Percentiles rank a stretch among this genome's conserved stretches.
phyloP scores from a whole-genome alignment of 148 eudicot genomes.

The Selenicereus undatus region DNA sequence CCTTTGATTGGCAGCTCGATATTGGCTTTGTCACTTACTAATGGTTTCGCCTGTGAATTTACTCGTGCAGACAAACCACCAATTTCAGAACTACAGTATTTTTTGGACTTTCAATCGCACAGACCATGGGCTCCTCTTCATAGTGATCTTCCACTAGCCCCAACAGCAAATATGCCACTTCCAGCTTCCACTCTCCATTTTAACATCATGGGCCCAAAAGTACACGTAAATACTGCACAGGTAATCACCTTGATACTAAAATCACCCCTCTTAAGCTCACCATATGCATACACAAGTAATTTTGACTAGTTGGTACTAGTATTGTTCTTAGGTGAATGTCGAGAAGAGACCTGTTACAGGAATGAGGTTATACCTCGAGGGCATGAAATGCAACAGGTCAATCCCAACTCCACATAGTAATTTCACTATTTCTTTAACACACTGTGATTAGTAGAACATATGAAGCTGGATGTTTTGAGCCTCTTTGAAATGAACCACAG shows the following conservation, averaged over 20 bases:
- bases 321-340: conserved; percentile 43
- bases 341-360: conserved; percentile 70
- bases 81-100: conserved; percentile 57
- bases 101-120: conserved; percentile 75
- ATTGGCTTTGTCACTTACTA: not conserved
- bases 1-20: not conserved
- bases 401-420: not conserved
- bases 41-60: not conserved
- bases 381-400: conserved; percentile 70
- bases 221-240: conserved; percentile 68
- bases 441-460: not conserved
- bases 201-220: conserved; percentile 67
- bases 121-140: conserved; percentile 81
- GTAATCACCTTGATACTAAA: conserved; percentile 26
- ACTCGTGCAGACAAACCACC: conserved; percentile 75
- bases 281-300: not conserved
- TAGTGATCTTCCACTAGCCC: conserved; percentile 73
- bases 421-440: not conserved
- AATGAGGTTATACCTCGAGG: conserved; percentile 74
- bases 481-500: conserved; percentile 27
- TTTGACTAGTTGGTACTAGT: not conserved
- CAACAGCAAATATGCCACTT: conserved; percentile 38
- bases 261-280: not conserved
- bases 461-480: conserved; percentile 7
- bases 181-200: conserved; percentile 55